Evolutionary conservation across 768 basidiomycete species (phyloP), one percentile per base, ranked within the genome.

Genomic region (Rubroboletus pulcherrimus): DNA sequence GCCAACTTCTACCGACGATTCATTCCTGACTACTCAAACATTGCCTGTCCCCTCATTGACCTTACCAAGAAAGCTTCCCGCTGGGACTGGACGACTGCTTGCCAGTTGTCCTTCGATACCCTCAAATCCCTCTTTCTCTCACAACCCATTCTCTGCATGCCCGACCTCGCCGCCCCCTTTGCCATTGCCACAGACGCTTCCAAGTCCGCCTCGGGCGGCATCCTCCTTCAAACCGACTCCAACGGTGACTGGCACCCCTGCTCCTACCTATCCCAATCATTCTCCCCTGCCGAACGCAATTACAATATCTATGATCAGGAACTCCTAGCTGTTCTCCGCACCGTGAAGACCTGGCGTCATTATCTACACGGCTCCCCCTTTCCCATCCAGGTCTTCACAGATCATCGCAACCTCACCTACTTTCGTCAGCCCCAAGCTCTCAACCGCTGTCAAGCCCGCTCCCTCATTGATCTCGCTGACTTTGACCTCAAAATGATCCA

Each of bases 311-410:
- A 41, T 14, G 12, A 41, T 2, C 1, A 5, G 0, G 12, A 41
- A 24, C 21, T 41, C 7, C 12, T 41, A 1, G 2, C 21, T 2
- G 6, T 41, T 12, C 6, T 41, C 1, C 3, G 3, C 1, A 7
- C 41, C 1, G 7, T 41, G 0, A 41, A 24, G 3, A 0, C 41
- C 0, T 41, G 41, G 41, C 0, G 6, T 0, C 21, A 41, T 0
- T 24, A 24, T 2, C 11, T 41, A 0, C 11, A 24, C 1, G 12
- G 41, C 4, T 41, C 41, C 12, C 19, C 21, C 0, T 41, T 41
- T 3, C 12, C 5, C 0, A 1, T 41, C 0, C 7, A 21, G 3
- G 41, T 41, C 2, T 24, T 41, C 1, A 21, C 12, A 0, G 3
- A 41, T 1, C 41, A 41, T 7, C 14, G 24, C 1, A 41, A 41